These are phyloP conservation scores for Mycena filopes DNA, from an alignment of 768 basidiomycete genomes.

Conservation along the genomic window DNA sequence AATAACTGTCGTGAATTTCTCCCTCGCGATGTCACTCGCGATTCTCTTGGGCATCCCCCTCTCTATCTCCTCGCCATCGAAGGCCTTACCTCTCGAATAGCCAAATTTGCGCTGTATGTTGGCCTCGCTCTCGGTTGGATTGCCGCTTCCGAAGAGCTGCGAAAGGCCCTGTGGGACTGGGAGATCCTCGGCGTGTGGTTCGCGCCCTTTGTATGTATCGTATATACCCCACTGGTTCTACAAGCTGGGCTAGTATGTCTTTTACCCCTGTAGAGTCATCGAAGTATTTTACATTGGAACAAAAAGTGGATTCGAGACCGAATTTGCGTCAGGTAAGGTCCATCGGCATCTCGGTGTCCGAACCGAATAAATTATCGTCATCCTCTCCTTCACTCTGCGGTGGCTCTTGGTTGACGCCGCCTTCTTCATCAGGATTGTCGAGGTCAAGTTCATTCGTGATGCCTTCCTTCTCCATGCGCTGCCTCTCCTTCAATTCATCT, in stretches of 20 bases:
- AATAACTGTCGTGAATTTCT: slow-evolving; percentile 91
- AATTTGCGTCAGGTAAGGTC: slow-evolving; percentile 33
- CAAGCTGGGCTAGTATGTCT: slow-evolving; percentile 74
- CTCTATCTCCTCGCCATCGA: slow-evolving; percentile 52
- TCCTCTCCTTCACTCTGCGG: slow-evolving; percentile 42
- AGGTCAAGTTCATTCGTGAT: slow-evolving; percentile 53
- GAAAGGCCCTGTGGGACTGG: slow-evolving; percentile 78
- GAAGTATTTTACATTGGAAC: neutral
- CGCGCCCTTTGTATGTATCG: slow-evolving; percentile 82
- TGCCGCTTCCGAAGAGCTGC: slow-evolving; percentile 54
- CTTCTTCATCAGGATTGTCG: slow-evolving; percentile 44
- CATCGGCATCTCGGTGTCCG: slow-evolving; percentile 53
- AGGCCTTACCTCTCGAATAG: slow-evolving; percentile 35
- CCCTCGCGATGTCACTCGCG: slow-evolving; percentile 80
- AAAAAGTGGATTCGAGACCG: neutral
- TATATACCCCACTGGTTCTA: slow-evolving; percentile 78
- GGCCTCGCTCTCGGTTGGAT: slow-evolving; percentile 69
- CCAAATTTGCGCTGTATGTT: slow-evolving; percentile 52
- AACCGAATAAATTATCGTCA: slow-evolving; percentile 59
- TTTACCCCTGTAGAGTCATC: slow-evolving; percentile 41
- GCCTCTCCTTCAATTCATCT: slow-evolving; percentile 83
- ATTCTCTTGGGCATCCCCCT: slow-evolving; percentile 74
- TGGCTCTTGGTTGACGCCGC: slow-evolving; percentile 41
- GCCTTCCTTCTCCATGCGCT: slow-evolving; percentile 77
- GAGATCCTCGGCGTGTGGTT: slow-evolving; percentile 85